Percentiles rank a stretch among this genome's conserved stretches.
Conservation (phyloP, 1,284 basidiomycete genomes). For the Violaceomyces palustris region DNA sequence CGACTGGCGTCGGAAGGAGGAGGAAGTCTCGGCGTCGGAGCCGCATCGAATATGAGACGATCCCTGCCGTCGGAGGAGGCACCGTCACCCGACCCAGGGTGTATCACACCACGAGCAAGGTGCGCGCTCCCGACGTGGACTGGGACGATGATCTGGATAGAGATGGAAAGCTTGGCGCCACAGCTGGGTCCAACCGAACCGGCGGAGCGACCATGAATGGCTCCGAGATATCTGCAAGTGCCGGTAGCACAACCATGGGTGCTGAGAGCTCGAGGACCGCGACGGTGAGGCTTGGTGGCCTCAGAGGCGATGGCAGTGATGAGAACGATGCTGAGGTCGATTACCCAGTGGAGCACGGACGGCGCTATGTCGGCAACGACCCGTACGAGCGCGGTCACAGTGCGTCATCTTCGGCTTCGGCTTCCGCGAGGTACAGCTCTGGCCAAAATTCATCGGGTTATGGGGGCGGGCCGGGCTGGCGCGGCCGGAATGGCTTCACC, state of each 20-base stretch:
- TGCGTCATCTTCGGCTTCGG: background rate
- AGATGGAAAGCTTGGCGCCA: slow-evolving; percentile 16
- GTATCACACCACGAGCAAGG: slow-evolving; percentile 67
- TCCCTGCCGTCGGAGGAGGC: slow-evolving; percentile 73
- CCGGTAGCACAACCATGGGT: slow-evolving; percentile 23
- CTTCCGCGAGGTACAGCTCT: no score
- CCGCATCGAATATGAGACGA: slow-evolving; percentile 64
- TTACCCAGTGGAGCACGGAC: no score
- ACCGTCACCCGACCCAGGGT: slow-evolving; percentile 68
- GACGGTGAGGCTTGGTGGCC: slow-evolving; percentile 18
- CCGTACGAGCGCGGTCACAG: background rate
- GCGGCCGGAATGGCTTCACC: background rate
- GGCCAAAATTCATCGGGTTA: background rate
- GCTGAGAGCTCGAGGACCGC: slow-evolving; percentile 27
- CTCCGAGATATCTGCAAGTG: no score
- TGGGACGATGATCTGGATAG: slow-evolving; percentile 33
- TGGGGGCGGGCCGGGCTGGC: background rate
- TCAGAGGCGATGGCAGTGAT: background rate
- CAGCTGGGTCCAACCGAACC: slow-evolving; percentile 22
- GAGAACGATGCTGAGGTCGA: no score
- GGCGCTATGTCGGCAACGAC: background rate
- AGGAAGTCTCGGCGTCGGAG: no score
- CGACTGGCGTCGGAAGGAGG: no score
- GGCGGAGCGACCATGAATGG: slow-evolving; percentile 21
- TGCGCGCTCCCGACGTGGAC: slow-evolving; percentile 50